phyloP scores from a whole-genome alignment of 1,139 yeast genomes.

The Saccharomyces pastorianus region DNA sequence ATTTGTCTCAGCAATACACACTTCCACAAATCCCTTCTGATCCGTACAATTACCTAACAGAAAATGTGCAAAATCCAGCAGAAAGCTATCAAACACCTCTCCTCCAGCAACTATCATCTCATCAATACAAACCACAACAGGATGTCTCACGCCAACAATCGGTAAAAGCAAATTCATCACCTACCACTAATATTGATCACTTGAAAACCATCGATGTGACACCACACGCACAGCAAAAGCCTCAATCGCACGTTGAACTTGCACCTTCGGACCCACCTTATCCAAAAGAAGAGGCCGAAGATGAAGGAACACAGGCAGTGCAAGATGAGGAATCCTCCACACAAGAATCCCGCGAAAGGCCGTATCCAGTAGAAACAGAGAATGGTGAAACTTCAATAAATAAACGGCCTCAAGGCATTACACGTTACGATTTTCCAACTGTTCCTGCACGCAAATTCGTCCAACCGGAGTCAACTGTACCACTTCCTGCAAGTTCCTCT shows the following conservation, averaged over 20 bases:
- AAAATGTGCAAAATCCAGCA: constrained; percentile 1
- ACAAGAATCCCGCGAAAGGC: constrained; percentile 4
- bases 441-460: constrained; percentile 33
- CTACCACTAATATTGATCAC: background rate
- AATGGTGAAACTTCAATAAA: constrained; percentile 4
- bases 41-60: constrained; percentile 16
- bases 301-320: constrained; percentile 3
- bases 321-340: constrained; percentile 5
- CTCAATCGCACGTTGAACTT: constrained; percentile 1
- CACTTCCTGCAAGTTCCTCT: constrained; percentile 4
- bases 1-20: constrained; percentile 25
- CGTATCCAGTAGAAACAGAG: constrained; percentile 19
- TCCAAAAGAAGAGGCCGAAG: constrained; percentile 21
- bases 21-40: constrained; percentile 23
- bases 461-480: constrained; percentile 5
- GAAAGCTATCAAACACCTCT: constrained; percentile 3
- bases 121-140: background rate
- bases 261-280: constrained; percentile 22
- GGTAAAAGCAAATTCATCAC: background rate
- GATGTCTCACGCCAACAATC: constrained; percentile 3
- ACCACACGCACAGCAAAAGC: background rate
- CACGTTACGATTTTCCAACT: constrained; percentile 34
- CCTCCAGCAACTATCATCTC: constrained; percentile 11
- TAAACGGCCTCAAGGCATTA: constrained; percentile 22
- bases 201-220: background rate